Evolutionary conservation across 108 stramenopile genomes (phyloP), one percentile per base, ranked within the genome.

Genomic region (Cafeteria roenbergensis): DNA sequence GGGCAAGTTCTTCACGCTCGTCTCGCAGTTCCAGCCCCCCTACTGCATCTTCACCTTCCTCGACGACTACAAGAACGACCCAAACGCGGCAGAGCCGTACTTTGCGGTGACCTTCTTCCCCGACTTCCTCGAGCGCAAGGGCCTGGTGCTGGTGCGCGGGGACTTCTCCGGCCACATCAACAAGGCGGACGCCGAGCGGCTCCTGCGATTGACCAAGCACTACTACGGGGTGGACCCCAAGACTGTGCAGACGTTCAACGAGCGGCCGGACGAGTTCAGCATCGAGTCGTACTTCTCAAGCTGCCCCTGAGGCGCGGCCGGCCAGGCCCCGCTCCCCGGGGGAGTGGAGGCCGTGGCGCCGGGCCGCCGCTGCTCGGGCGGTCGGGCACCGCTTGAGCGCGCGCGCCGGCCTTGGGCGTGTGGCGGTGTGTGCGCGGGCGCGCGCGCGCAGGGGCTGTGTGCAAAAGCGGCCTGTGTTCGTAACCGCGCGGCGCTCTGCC

Each of bases 181-280:
- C 38, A 69, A 69, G 68, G 29, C 31, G 25, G 68, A 69, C n/a
- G 68, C 68, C 27, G 25, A 36, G 6, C 20, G 8, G 1, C 51
- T 69, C 20, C 65, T 69, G 14, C 24, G 65, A 0, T 24, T 22
- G 27, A 22, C 34, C 25, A 9, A 27, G 21, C 17, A 56, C 17
- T 52, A 42, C 1, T 69, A 69, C 61, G 24, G 50, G 30, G 1
- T 65, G 24, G n/a, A 34, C 25, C 1, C 8, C n/a, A 36, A 63
- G 34, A 48, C n/a, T 20, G 68, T 69, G n/a, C 9, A 51, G 48
- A 63, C 61, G 1, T 69, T 69, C 68, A 69, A 69, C 50, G 34
- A 69, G 8, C 8, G 29, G 14, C 67, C 65, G n/a, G 38, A 52
- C 28, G 20, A 42, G 24, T 69, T 69, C 33, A 51, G 65, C 68